A percentile compares a stretch with the other conserved stretches of the same genome.
Conservation (phyloP, 768 basidiomycete species). For the Leccinum boreale region DNA sequence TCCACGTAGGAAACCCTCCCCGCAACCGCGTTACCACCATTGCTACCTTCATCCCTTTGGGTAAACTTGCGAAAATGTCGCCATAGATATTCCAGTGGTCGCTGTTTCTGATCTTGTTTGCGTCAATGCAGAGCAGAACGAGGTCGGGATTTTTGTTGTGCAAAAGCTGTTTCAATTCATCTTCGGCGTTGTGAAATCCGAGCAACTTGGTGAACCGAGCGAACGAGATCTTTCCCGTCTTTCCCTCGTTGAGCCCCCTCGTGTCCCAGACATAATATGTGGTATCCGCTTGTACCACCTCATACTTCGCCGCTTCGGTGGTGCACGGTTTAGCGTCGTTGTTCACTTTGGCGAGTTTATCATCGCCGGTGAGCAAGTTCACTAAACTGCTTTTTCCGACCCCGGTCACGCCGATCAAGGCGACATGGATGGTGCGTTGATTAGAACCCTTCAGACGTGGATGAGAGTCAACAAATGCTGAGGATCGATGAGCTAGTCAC, state of each 20-base stretch:
- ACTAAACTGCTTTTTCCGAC: slow-evolving; percentile 29
- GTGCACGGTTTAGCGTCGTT: slow-evolving; percentile 24
- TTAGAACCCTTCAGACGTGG: not conserved
- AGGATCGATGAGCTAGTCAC: not conserved
- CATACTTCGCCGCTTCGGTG: not conserved
- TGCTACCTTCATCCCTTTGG: slow-evolving; percentile 11
- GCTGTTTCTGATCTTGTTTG: slow-evolving; percentile 14
- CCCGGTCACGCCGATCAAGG: slow-evolving; percentile 22
- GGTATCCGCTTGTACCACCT: slow-evolving; percentile 2
- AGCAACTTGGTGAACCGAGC: not conserved
- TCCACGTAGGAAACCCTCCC: slow-evolving; percentile 16
- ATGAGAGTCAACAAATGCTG: not conserved
- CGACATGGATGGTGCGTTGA: slow-evolving; percentile 11
- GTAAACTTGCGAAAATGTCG: slow-evolving; percentile 17
- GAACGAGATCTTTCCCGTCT: not conserved
- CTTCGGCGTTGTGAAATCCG: slow-evolving; percentile 15
- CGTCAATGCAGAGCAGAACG: slow-evolving; percentile 22
- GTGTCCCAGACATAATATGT: slow-evolving; percentile 24
- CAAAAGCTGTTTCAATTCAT: slow-evolving; percentile 16
- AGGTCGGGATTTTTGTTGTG: slow-evolving; percentile 11
- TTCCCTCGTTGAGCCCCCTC: slow-evolving; percentile 24
- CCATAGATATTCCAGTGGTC: slow-evolving; percentile 21
- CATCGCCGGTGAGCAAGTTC: slow-evolving; percentile 19
- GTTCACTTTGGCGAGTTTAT: slow-evolving; percentile 8
- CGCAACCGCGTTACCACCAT: slow-evolving; percentile 17